Evolutionary conservation across 495 filamentous ascomycete genomes (phyloP), one percentile per base, ranked within the genome.

Genomic region (Ramalina intermedia): DNA sequence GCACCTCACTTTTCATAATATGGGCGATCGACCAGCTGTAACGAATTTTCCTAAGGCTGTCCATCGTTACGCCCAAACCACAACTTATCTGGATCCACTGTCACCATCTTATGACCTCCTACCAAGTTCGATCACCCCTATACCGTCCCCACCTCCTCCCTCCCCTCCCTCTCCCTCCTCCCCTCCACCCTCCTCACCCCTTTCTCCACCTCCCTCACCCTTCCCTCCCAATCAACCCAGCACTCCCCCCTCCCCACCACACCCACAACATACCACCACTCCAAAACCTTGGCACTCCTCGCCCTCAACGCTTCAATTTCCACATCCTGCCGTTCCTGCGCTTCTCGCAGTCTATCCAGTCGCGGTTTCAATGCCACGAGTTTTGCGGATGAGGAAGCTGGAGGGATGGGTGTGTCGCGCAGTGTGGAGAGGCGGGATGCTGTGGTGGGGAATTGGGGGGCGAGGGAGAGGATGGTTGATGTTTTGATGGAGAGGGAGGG

Each of bases 401-500:
- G 74, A 2, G 89, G 86, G 8, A 95, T 66, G 5, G 84, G 79
- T 1, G 83, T 76, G 66, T 94, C 87, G 27, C 75, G 72, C 16
- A 89, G 77, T 1, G 84, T 82, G n/a, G 81, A 82, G 7, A 94
- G 75, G 8, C 80, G 80, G 0, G 87, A 94, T 6, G 82, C 79
- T 0, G 81, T 86, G 18, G 81, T 73, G 16, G 82, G 81, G 65
- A 83, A 94, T 2, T 76, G 71, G 13, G 83, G 72, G 0, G 84
- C 83, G 40, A 81, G 80, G 24, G 86, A 75, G 20, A 91, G 74
- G 29, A 96, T 70, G 8, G 87, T 84, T 14, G 85, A 78, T 4
- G 63, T 63, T 6, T 65, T 66, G 9, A 75, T 61, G 16, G 66
- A 64, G 36, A 68, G 65, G 0, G 73, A 69, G 27, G 71, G 54